Base-by-base conservation (phyloP, 2,329 filamentous ascomycete genomes). In the Verticillium longisporum region DNA sequence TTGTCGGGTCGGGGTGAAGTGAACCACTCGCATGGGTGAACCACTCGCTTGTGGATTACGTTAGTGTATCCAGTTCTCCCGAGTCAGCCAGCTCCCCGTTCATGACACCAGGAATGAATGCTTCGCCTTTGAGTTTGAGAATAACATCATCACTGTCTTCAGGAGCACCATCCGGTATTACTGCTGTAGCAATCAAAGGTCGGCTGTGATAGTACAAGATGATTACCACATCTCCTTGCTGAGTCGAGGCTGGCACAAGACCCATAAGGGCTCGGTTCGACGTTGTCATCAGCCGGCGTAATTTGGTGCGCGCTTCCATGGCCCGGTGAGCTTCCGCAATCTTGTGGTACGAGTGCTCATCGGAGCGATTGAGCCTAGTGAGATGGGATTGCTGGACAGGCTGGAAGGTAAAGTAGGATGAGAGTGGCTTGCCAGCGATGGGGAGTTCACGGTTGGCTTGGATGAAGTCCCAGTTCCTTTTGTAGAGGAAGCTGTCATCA, bases 171-270 rank as follows among this genome's bases (percentile, higher is more conserved):
- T 36, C 34, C 34, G 34, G 34, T 10, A 36, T 50, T 10, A 59
- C 2, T 13, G 13, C 33, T 21, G 37, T 36, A 13, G 59, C 59
- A 3, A 60, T 26, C n/a, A 60, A 33, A 4, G 59, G 59, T 32
- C 54, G 50, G 18, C 59, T 37, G 32, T 60, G 59, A 9, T 37
- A 32, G 9, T 31, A 31, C 21, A 60, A 13, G 4, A 60, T 54
- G 41, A 60, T 56, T 9, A 60, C 37, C 13, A 37, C 59, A 26
- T 60, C 59, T 9, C 59, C 59, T 33, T 32, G 59, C 54, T 60
- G 59, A 18, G 36, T n/a, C 4, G 41, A 31, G 11, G 41, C 18
- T 13, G 54, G 59, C 2, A 37, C 59, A 3, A 60, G 31, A 2
- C 59, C 59, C n/a, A 60, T n/a, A 2, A 60, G 59, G 14, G 53